A percentile compares a stretch with the other conserved stretches of the same genome.
Evolutionary conservation across 1,139 yeast species (phyloP).

Genomic region (Kazachstania sp.): DNA sequence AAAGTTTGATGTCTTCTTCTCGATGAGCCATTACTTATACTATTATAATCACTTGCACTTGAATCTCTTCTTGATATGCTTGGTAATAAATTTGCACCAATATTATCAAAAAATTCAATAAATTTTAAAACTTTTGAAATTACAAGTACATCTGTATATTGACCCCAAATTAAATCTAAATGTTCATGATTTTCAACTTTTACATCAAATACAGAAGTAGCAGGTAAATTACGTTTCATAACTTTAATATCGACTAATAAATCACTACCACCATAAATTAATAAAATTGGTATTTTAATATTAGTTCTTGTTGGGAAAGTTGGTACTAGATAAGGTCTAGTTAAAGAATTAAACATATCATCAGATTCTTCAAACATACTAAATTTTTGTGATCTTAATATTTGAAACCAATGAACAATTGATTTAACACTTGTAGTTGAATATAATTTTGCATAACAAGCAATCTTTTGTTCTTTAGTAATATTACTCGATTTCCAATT

Average conservation of each 20-base stretch:
- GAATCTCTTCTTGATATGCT: conserved; percentile 1
- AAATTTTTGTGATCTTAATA: conserved; percentile 67
- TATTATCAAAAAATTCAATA: conserved; percentile 22
- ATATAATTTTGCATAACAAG: conserved; percentile 75
- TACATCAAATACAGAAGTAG: conserved; percentile 28
- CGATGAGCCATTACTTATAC: not conserved
- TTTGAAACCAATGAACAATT: conserved; percentile 96
- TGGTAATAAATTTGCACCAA: not conserved
- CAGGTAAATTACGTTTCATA: conserved; percentile 40
- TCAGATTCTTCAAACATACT: conserved; percentile 76
- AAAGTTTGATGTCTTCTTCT: not conserved
- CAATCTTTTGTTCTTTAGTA: conserved; percentile 58
- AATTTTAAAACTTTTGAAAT: conserved; percentile 45
- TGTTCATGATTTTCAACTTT: conserved; percentile 53
- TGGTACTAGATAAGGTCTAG: conserved; percentile 38
- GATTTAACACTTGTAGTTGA: conserved; percentile 87
- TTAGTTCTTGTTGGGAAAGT: conserved; percentile 51
- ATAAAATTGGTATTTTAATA: conserved; percentile 59
- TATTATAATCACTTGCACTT: not conserved
- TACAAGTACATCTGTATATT: conserved; percentile 48
- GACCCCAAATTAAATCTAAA: conserved; percentile 84
- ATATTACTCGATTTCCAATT: conserved; percentile 74
- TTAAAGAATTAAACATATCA: conserved; percentile 31
- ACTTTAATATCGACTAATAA: conserved; percentile 77
- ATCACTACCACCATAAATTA: conserved; percentile 74